Evolutionary conservation across 2,329 filamentous ascomycete genomes (phyloP).

Genomic region (Periconia sp.): DNA sequence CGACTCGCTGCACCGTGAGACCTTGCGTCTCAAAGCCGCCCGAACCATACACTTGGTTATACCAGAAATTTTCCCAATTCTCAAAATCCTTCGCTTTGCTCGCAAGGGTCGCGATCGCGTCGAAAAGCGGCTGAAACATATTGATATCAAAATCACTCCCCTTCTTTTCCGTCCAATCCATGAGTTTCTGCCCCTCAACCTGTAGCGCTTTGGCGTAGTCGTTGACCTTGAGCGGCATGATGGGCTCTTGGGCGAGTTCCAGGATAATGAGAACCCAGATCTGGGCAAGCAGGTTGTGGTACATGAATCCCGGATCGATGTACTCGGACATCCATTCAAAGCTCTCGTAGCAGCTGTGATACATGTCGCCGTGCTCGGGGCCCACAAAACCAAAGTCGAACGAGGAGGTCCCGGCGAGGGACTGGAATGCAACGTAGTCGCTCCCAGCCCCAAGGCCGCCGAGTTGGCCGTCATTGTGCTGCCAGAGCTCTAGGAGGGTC

Average conservation of each 20-base stretch:
- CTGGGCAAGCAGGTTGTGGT: constrained; percentile 80
- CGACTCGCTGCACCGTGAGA: constrained; percentile 70
- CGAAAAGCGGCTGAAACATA: constrained; percentile 62
- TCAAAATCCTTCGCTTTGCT: constrained; percentile 69
- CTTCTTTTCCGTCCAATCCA: constrained; percentile 66
- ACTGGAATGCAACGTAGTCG: constrained; percentile 89
- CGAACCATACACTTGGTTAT: constrained; percentile 70
- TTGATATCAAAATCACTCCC: constrained; percentile 54
- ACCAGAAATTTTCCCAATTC: constrained; percentile 79
- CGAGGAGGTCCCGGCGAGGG: constrained; percentile 86
- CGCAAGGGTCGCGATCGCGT: constrained; percentile 68
- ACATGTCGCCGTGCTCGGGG: constrained; percentile 64
- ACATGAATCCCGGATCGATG: constrained; percentile 81
- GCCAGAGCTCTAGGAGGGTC: constrained; percentile 78
- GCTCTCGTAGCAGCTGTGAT: constrained; percentile 87
- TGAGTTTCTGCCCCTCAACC: constrained; percentile 69
- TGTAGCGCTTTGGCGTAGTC: constrained; percentile 72
- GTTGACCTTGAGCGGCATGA: constrained; percentile 81
- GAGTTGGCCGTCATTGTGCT: constrained; percentile 64
- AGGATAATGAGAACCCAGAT: constrained; percentile 82
- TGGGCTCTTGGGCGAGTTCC: constrained; percentile 79
- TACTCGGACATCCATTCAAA: constrained; percentile 83
- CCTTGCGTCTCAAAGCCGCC: constrained; percentile 78
- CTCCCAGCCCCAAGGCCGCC: constrained; percentile 75
- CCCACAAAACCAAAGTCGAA: constrained; percentile 83